Percentiles rank a stretch among this genome's conserved stretches.
Conservation (phyloP, 306 rosid species). For the Argentina anserina region DNA sequence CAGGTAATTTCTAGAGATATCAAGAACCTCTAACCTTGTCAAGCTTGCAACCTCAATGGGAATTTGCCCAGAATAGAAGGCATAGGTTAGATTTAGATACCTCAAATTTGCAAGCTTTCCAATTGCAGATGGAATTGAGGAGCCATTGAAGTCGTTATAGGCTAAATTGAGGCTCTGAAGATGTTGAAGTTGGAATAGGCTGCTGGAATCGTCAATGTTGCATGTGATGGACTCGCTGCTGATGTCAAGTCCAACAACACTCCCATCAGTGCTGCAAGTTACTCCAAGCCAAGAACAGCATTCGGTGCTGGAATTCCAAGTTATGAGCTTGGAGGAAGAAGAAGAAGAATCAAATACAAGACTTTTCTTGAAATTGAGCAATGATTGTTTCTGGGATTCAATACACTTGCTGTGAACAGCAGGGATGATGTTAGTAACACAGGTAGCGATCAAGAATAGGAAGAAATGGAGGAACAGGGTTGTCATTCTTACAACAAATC, state of each 20-base stretch:
- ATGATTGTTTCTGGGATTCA: background rate
- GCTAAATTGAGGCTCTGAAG: background rate
- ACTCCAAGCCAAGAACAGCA: background rate
- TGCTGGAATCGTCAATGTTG: background rate
- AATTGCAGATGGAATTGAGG: slow-evolving; percentile 17
- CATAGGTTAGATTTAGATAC: background rate
- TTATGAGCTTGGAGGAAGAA: background rate
- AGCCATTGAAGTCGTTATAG: background rate
- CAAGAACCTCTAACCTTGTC: background rate
- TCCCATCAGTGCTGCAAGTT: background rate
- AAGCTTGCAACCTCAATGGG: background rate
- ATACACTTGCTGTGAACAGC: background rate
- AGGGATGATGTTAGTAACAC: background rate
- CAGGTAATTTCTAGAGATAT: background rate
- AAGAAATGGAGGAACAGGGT: background rate
- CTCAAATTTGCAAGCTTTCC: slow-evolving; percentile 16
- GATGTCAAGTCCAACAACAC: background rate
- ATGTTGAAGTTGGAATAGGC: background rate
- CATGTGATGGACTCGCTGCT: background rate
- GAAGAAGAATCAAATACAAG: too few species aligned
- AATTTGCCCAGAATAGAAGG: background rate
- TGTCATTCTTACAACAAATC: background rate
- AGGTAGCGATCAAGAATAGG: background rate
- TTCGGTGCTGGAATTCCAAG: background rate
- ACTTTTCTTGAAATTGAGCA: background rate